Conservation (phyloP, 2,329 filamentous ascomycete species). For the Colletotrichum costaricense region DNA sequence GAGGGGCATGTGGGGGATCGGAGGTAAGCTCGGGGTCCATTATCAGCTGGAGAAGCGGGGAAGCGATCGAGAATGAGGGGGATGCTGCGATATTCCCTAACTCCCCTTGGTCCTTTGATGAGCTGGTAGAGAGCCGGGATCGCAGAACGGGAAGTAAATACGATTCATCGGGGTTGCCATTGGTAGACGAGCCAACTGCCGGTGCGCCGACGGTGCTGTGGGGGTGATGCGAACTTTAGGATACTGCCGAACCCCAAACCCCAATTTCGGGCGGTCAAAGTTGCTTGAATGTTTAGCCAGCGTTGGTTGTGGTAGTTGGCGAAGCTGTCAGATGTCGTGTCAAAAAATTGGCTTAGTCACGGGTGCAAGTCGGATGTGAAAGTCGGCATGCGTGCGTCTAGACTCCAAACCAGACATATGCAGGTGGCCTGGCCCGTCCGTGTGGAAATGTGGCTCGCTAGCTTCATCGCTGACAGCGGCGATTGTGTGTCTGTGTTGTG, state of each 20-base stretch:
- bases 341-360: neutral
- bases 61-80: slow-evolving; percentile 26
- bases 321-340: neutral
- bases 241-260: slow-evolving; percentile 19
- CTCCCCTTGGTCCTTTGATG: slow-evolving; percentile 18
- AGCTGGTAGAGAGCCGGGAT: slow-evolving; percentile 17
- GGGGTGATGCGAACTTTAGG: slow-evolving; percentile 25
- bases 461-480: slow-evolving; percentile 10
- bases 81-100: slow-evolving; percentile 12
- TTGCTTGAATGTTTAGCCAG: slow-evolving; percentile 14
- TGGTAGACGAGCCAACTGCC: slow-evolving; percentile 20
- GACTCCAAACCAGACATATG: neutral
- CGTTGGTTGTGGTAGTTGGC: neutral
- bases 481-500: slow-evolving; percentile 10
- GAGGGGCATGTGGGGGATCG: slow-evolving; percentile 28
- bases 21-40: slow-evolving; percentile 27
- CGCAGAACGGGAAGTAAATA: slow-evolving; percentile 21
- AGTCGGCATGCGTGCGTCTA: slow-evolving; percentile 10
- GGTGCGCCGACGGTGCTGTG: slow-evolving; percentile 19
- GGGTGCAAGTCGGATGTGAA: neutral
- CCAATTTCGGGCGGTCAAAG: slow-evolving; percentile 14
- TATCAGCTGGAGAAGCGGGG: slow-evolving; percentile 32
- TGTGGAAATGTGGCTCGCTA: neutral
- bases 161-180: neutral
- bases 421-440: neutral